Percentiles rank a stretch among this genome's conserved stretches.
These are phyloP conservation scores for Boletus pseudo-olivaceus DNA, from an alignment of 768 basidiomycete genomes.

Conservation along the genomic window DNA sequence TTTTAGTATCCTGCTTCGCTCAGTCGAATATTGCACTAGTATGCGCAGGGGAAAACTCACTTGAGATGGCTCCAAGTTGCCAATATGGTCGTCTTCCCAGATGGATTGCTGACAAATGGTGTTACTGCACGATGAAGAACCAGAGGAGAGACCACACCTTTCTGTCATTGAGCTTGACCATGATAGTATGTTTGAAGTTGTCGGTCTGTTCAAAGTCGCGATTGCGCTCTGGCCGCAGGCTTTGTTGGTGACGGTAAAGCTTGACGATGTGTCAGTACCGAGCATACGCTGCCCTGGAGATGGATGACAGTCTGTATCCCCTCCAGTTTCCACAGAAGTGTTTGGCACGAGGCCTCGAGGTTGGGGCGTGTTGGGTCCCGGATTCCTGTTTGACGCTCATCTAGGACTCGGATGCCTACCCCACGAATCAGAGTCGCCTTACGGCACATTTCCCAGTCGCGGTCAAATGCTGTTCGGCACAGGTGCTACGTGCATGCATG, in stretches of 20 bases:
- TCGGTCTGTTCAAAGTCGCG: conserved; percentile 4
- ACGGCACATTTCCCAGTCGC: conserved; percentile 4
- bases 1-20: conserved; percentile 21
- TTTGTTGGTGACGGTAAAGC: neutral
- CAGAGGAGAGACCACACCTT: conserved; percentile 12
- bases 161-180: neutral
- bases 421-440: neutral
- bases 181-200: neutral
- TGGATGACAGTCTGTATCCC: conserved; percentile 15
- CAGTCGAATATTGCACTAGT: neutral
- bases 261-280: neutral
- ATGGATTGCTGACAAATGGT: conserved; percentile 3
- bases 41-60: conserved; percentile 6
- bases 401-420: neutral
- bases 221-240: neutral
- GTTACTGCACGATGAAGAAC: conserved; percentile 9
- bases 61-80: neutral
- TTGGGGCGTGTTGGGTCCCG: conserved; percentile 6
- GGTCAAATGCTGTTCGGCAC: neutral
- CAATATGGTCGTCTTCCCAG: neutral
- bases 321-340: neutral
- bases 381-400: conserved; percentile 14
- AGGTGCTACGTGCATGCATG: neutral
- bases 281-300: neutral
- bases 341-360: conserved; percentile 11